phyloP scores from a whole-genome alignment of 2,329 filamentous ascomycete species.

The Colletotrichum ledebouriae region DNA sequence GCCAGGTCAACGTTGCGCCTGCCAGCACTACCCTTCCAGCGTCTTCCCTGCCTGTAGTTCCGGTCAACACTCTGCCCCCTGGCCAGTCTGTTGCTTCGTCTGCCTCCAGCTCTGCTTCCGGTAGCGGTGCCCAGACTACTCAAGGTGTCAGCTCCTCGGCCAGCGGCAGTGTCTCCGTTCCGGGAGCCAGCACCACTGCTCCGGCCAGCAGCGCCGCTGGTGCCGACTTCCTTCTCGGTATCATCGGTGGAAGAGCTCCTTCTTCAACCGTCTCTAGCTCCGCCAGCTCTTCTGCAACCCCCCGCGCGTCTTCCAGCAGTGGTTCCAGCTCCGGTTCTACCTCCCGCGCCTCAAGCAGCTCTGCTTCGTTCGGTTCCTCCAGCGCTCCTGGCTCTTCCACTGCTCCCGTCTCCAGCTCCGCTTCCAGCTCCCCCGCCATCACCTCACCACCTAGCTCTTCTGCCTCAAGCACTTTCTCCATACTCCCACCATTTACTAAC shows the following conservation, averaged over 20 bases:
- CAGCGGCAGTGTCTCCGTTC: neutral
- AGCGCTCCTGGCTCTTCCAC: neutral
- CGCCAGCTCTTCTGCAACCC: neutral
- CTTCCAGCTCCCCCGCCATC: neutral
- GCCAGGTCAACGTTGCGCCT: constrained; percentile 2
- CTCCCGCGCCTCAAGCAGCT: neutral
- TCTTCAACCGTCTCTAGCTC: constrained; percentile 5
- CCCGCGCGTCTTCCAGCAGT: neutral
- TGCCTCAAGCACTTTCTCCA: constrained; percentile 3
- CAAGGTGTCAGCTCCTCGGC: neutral
- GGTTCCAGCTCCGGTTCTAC: neutral
- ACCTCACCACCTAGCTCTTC: neutral
- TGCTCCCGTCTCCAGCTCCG: too few species aligned
- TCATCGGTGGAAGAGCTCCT: neutral
- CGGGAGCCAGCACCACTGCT: neutral
- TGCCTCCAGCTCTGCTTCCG: neutral
- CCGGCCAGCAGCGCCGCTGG: constrained; percentile 4
- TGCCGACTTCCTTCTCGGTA: constrained; percentile 15
- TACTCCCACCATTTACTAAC: too few species aligned
- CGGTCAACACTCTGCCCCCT: constrained; percentile 15
- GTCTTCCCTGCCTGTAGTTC: neutral
- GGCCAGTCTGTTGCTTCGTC: neutral
- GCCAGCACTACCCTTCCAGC: constrained; percentile 6
- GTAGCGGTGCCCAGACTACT: neutral
- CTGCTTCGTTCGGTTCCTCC: constrained; percentile 2